A percentile compares a stretch with the other conserved stretches of the same genome.
These are phyloP conservation scores for Pseudocercospora cruenta DNA, from an alignment of 2,329 filamentous ascomycete species.

Conservation along the genomic window DNA sequence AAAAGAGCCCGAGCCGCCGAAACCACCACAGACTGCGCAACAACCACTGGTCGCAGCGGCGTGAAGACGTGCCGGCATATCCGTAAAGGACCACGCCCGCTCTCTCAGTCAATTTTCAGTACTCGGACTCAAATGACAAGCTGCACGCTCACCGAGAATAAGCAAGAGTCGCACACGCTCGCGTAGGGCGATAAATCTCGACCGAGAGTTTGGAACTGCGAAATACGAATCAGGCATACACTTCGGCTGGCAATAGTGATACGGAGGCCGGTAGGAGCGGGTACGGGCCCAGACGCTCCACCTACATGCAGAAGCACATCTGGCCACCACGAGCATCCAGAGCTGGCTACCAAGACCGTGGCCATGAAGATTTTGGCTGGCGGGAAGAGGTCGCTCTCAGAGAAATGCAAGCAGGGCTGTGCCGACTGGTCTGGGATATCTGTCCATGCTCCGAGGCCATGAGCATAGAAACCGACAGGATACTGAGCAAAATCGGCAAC, in stretches of 20 bases:
- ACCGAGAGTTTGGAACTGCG: neutral
- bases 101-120: neutral
- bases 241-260: neutral
- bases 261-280: neutral
- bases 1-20: constrained; percentile 30
- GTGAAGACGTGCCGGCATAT: constrained; percentile 15
- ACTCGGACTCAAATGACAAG: neutral
- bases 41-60: constrained; percentile 32
- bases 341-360: neutral
- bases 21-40: constrained; percentile 12
- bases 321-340: neutral
- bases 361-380: neutral
- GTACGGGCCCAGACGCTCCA: neutral
- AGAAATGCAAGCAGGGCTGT: neutral
- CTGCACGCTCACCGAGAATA: neutral
- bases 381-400: neutral
- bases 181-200: neutral
- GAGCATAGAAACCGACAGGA: neutral
- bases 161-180: neutral
- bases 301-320: neutral
- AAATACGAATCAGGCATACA: neutral
- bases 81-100: neutral
- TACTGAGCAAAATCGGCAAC: neutral
- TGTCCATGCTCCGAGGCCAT: neutral
- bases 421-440: neutral